These are phyloP conservation scores for Sordaria brevicollis DNA, from an alignment of 495 filamentous ascomycete genomes.

Conservation along the genomic window DNA sequence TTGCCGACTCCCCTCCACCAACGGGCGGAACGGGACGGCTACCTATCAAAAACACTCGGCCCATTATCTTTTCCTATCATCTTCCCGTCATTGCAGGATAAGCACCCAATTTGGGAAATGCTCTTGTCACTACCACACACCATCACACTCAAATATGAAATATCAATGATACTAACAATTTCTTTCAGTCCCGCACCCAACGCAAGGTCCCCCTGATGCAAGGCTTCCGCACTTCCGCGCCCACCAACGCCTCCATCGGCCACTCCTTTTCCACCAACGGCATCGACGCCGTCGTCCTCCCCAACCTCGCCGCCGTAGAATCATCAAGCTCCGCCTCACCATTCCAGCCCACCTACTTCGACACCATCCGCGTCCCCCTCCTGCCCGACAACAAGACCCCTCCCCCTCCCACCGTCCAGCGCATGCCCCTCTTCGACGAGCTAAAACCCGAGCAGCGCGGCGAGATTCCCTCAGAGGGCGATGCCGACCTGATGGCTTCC, in stretches of 20 bases:
- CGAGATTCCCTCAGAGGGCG: constrained; percentile 17
- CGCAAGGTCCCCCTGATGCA: constrained; percentile 38
- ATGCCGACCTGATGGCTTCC: constrained; percentile 18
- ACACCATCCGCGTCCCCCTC: constrained; percentile 35
- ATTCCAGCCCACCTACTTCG: constrained; percentile 8
- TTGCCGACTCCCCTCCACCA: not conserved
- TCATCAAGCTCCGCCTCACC: not conserved
- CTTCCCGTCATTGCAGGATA: not conserved
- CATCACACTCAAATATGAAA: not conserved
- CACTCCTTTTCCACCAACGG: constrained; percentile 5
- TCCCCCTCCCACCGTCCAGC: constrained; percentile 2
- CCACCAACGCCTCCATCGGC: constrained; percentile 14
- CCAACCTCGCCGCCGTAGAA: constrained; percentile 15
- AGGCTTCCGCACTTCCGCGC: constrained; percentile 35
- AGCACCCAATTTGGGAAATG: not conserved
- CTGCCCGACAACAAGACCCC: constrained; percentile 32
- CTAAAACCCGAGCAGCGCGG: not conserved
- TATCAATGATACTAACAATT: constrained; percentile 19
- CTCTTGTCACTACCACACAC: constrained; percentile 22
- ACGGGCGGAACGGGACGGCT: no score
- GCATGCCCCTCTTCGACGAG: not conserved
- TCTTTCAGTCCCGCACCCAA: constrained; percentile 13
- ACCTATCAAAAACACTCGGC: constrained; percentile 2
- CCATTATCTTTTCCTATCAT: not conserved
- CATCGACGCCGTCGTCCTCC: constrained; percentile 33